phyloP scores from a whole-genome alignment of 2,329 filamentous ascomycete species.

The Cladosporium austrohemisphaericum region DNA sequence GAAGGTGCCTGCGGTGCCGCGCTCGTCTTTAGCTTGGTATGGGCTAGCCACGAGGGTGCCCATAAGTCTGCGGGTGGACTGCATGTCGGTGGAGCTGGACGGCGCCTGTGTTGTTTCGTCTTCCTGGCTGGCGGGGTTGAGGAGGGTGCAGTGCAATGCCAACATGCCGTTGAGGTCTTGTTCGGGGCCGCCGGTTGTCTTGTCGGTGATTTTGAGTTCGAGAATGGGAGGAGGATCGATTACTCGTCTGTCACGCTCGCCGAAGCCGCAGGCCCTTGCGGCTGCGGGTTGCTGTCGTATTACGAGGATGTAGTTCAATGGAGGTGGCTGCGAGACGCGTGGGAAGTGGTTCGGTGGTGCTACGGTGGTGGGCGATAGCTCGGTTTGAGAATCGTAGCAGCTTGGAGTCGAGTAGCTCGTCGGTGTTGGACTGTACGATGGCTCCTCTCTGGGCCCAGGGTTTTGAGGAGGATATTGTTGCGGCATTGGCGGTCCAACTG shows the following conservation, averaged over 20 bases:
- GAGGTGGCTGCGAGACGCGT: slow-evolving; percentile 20
- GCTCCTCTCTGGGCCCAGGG: not conserved
- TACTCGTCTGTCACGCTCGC: slow-evolving; percentile 74
- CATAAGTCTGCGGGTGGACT: slow-evolving; percentile 73
- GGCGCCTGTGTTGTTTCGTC: slow-evolving; percentile 60
- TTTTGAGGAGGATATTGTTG: slow-evolving; percentile 13
- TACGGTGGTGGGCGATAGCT: not conserved
- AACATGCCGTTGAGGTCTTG: slow-evolving; percentile 60
- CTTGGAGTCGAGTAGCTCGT: slow-evolving; percentile 19
- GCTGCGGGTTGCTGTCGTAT: slow-evolving; percentile 76
- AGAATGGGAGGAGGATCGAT: slow-evolving; percentile 83
- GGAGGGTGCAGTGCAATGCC: slow-evolving; percentile 68
- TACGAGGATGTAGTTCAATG: slow-evolving; percentile 46
- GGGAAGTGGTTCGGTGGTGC: slow-evolving; percentile 7
- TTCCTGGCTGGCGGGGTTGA: slow-evolving; percentile 62
- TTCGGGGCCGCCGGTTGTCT: slow-evolving; percentile 50
- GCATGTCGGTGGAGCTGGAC: slow-evolving; percentile 49
- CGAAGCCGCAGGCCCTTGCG: slow-evolving; percentile 77
- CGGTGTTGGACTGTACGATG: slow-evolving; percentile 20
- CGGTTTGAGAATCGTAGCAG: slow-evolving; percentile 18
- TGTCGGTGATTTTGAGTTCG: slow-evolving; percentile 64
- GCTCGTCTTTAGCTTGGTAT: slow-evolving; percentile 72
- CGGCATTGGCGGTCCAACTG: slow-evolving; percentile 1
- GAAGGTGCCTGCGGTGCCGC: slow-evolving; percentile 71
- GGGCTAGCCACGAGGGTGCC: slow-evolving; percentile 73